These are phyloP conservation scores for Venturia pyrina DNA, from an alignment of 2,329 filamentous ascomycete genomes.

Conservation along the genomic window DNA sequence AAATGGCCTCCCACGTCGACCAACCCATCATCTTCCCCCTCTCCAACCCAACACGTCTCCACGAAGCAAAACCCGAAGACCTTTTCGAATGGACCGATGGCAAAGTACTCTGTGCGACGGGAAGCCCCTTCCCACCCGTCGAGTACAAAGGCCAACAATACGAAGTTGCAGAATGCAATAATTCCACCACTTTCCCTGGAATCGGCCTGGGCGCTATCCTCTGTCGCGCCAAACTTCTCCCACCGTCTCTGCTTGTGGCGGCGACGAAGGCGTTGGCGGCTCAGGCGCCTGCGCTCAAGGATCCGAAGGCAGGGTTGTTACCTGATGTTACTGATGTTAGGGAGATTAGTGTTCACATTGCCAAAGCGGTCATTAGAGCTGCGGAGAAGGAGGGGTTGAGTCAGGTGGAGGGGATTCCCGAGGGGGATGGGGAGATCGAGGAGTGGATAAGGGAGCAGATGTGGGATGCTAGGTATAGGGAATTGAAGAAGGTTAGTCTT, in stretches of 20 bases:
- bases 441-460: constrained; percentile 70
- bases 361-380: constrained; percentile 61
- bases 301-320: constrained; percentile 54
- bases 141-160: constrained; percentile 45
- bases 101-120: constrained; percentile 69
- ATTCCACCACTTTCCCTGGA: constrained; percentile 74
- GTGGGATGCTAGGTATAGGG: constrained; percentile 64
- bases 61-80: constrained; percentile 71
- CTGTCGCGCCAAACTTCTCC: constrained; percentile 54
- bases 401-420: constrained; percentile 55
- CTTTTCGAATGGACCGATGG: constrained; percentile 70
- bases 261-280: constrained; percentile 64
- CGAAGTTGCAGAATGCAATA: constrained; percentile 75
- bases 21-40: constrained; percentile 81
- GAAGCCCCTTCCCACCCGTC: constrained; percentile 71
- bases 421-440: constrained; percentile 45
- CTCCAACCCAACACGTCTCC: constrained; percentile 74
- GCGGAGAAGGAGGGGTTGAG: constrained; percentile 61
- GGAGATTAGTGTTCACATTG: constrained; percentile 68
- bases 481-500: constrained; percentile 45
- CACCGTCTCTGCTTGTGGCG: constrained; percentile 71
- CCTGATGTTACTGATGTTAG: constrained; percentile 68
- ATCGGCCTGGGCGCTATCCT: constrained; percentile 75
- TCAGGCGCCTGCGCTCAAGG: constrained; percentile 58
- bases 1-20: constrained; percentile 64